Base-by-base conservation (phyloP, 1,139 yeast genomes). In the Spathaspora sp. region DNA sequence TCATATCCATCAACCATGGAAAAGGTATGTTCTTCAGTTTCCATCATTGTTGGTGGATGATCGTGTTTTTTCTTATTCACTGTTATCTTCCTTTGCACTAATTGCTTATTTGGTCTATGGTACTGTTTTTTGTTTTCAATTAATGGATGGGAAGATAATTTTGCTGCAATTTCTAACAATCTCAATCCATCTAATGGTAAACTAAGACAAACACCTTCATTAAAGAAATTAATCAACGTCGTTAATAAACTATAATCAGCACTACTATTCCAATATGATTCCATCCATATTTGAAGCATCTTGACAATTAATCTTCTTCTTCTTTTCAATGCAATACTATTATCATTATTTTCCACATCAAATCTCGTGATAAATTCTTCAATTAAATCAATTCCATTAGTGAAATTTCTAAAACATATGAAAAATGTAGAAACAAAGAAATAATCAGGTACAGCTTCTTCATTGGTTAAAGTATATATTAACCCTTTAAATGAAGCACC, bases 401-500 rank as follows among this genome's bases (percentile, higher is more conserved):
- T 80, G 65, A 87, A 91, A 46, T 82, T 78, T 56, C 95, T 76
- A 67, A 88, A 91, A 39, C 93, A 86, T 45, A 89, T 73, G 67
- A 90, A 84, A 61, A 91, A 89, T 0, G 95, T 82, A 0, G 95
- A 81, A 4, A 82, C 76, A 53, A 86, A 82, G 56, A 84, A 81
- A 47, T 82, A 82, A 51, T 84, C 89, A 5, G 84, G 84, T 2
- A 90, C 86, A 2, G 82, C 73, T 24, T 66, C 65, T 59, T 88
- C 96, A 61, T 87, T 85, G 0, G 96, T 89, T 45, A 89, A 66
- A 20, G 88, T 72, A 56, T 76, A 80, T 2, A 90, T 81, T 47
- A 89, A 70, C 0, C 91, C 91, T 55, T 83, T 82, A 56, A 89
- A 81, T 0, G 96, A 84, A 1, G 91, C 91, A 4, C 96, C 96